Evolutionary conservation across 208 protist species (phyloP), one percentile per base, ranked within the genome.

Genomic region (Tetramitus jugosus): DNA sequence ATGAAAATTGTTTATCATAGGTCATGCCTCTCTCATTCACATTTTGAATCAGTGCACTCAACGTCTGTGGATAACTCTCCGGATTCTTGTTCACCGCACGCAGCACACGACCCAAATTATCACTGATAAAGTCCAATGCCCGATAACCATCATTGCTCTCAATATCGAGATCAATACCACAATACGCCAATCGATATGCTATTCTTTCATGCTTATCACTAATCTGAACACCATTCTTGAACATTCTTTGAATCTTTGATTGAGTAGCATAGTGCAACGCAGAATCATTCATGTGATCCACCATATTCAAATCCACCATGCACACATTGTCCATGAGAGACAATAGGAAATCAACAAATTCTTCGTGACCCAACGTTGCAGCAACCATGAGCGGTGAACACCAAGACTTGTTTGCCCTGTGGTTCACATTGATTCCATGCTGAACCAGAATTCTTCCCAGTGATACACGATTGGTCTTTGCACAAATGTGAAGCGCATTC

Each of bases 221-320:
- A 7, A 65, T 33, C 40, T 65, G 33, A 65, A 65, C 40, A n/a
- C 60, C 60, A 65, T 65, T 65, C 35, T n/a, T 13, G 40, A 65
- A 65, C 23, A 65, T 33, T 65, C 60, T 65, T 39, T 65, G 60
- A 40, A 65, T 40, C 40, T 65, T n/a, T 40, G 33, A 40, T 65
- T 65, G 60, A 65, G 40, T 40, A 40, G 60, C 60, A 65, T 40
- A 65, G 40, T 65, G 60, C 23, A 65, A 65, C 35, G 31, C 60
- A 65, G 60, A 40, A 40, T 65, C 60, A 40, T 33, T 33, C n/a
- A 65, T 40, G 35, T 65, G 60, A 65, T 65, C 60, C n/a, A n/a
- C n/a, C n/a, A n/a, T n/a, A n/a, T n/a, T n/a, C n/a, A n/a, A n/a
- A n/a, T n/a, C n/a, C n/a, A n/a, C n/a, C n/a, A n/a, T n/a, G n/a